Conservation (phyloP, 768 basidiomycete species). For the Mycena galopus region DNA sequence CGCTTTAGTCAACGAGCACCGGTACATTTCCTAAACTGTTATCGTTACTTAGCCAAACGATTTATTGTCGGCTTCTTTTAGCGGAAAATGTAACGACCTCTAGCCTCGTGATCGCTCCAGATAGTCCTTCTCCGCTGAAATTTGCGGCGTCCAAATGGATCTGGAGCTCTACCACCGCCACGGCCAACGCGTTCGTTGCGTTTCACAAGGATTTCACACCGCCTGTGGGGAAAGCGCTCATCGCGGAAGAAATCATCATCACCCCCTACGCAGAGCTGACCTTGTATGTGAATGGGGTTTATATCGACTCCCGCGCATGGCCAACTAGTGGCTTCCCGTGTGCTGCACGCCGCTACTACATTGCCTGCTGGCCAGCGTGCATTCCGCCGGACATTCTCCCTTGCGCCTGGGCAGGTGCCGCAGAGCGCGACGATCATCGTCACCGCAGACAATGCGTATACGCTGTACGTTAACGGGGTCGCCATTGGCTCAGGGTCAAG, state of each 20-base stretch:
- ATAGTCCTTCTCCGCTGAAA: not conserved
- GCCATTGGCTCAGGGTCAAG: too few species aligned
- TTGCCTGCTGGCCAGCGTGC: too few species aligned
- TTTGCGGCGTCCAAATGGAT: constrained; percentile 22
- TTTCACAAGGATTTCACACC: not conserved
- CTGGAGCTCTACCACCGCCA: not conserved
- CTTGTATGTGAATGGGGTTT: not conserved
- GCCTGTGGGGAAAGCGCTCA: not conserved
- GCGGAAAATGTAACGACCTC: not conserved
- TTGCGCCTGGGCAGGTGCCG: too few species aligned
- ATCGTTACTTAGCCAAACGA: not conserved
- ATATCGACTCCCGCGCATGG: not conserved
- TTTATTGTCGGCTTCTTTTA: not conserved
- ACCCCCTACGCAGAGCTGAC: not conserved
- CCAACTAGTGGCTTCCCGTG: too few species aligned
- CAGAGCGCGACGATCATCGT: too few species aligned
- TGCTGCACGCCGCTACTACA: too few species aligned
- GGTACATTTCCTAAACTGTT: not conserved
- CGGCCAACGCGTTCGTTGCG: not conserved
- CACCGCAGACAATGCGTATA: too few species aligned
- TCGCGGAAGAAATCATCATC: not conserved
- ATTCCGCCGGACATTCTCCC: too few species aligned
- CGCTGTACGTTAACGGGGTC: too few species aligned
- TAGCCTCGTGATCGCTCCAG: not conserved
- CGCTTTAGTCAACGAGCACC: not conserved